Base-by-base conservation (phyloP, 768 basidiomycete genomes). In the Mycena leptocephala region DNA sequence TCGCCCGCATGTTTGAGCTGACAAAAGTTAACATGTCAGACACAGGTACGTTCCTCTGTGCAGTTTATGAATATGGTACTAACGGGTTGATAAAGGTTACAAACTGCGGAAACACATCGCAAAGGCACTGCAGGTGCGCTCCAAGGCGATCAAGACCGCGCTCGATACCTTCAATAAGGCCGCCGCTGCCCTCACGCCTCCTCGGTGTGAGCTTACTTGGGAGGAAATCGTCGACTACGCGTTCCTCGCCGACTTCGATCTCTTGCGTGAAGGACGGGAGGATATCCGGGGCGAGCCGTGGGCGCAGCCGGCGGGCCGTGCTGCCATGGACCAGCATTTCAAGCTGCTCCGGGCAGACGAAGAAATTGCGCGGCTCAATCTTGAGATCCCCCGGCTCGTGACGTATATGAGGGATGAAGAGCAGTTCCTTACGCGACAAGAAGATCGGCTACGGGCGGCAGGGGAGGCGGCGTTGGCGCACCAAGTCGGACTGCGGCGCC, bases 271-370 rank as follows among this genome's bases (percentile, higher is more conserved):
- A 33, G 35, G 46, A 13, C 33, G 65, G 13, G 26, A 46, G 1
- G 73, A 73, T 26, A 39, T 67, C 26, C 39, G 56, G 3, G 22
- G 35, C n/a, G 58, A 59, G 63, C 41, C n/a, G n/a, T n/a, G n/a
- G n/a, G n/a, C n/a, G n/a, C n/a, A n/a, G n/a, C n/a, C n/a, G n/a
- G n/a, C n/a, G n/a, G n/a, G n/a, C 20, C 77, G 74, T 5, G n/a
- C 11, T 3, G 41, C 62, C 0, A 76, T 78, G 73, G 68, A 75
- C 35, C 33, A 58, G 22, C 51, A 63, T n/a, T 79, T 72, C 48
- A 79, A 80, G 72, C 58, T 75, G 3, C 48, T 53, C 3, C 73
- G 73, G 6, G 80, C 80, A 0, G 10, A 64, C 18, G 81, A 82
- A 61, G 80, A 81, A 43, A 64, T 81, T 2, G 16, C 35, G 0